Base-by-base conservation (phyloP, 2,329 filamentous ascomycete genomes). In the Trichoderma atrobrunneum region DNA sequence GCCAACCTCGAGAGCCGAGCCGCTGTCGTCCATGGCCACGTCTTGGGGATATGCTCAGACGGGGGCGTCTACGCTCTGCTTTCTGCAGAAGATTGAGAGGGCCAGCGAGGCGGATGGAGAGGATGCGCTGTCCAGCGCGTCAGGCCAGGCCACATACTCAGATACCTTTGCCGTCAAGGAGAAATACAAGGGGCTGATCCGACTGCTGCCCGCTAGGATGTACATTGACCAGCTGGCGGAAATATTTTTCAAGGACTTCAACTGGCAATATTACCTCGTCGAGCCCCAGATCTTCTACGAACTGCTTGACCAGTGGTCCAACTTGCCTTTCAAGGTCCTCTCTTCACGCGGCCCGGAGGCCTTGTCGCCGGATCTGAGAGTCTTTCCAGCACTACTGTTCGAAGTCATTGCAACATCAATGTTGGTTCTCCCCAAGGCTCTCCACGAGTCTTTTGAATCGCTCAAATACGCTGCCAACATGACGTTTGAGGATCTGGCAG, bases 301-400 rank as follows among this genome's bases (percentile, higher is more conserved):
- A 30, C 85, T 88, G 74, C 82, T 90, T 54, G 79, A 82, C 1
- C 82, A 86, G 68, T 91, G 89, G 89, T 84, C 86, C 74, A 83
- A 79, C 30, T 75, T 89, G 14, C 86, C 88, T 3, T 89, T 88
- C 76, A 82, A 82, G 34, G 78, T 85, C 8, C 79, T 90, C 6
- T 83, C 84, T 2, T 83, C 83, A 7, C 81, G 83, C 16, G 87
- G 87, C 0, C 87, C 87, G 0, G 82, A 85, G 56, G 85, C 84
- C 5, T 79, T 90, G 30, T 79, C 84, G 3, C 82, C 84, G 0
- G 85, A 88, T 72, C 77, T 90, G 72, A 82, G 86, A 64, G 86
- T 85, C 5, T 89, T 91, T 71, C 89, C 89, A 1, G 88, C 87
- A 0, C 77, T 91, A 63, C 78, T 91, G 3, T 89, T 91, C 75